phyloP scores from a whole-genome alignment of 768 basidiomycete species.

The Collybiopsis luxurians region DNA sequence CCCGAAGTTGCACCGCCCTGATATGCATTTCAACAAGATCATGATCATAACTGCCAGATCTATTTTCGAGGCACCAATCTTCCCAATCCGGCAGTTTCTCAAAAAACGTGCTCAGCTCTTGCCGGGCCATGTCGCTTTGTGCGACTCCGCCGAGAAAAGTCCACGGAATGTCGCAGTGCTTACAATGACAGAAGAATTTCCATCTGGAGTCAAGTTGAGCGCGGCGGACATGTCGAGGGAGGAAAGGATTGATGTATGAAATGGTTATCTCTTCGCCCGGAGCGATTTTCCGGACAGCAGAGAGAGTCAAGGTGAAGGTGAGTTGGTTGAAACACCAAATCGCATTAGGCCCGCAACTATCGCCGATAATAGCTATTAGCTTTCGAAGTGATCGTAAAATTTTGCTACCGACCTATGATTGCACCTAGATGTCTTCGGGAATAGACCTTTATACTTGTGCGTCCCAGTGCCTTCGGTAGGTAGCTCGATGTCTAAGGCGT shows the following conservation, averaged over 20 bases:
- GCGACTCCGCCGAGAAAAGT: not conserved
- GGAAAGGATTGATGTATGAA: conserved; percentile 1
- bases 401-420: not conserved
- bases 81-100: not conserved
- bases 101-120: not conserved
- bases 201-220: not conserved
- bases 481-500: not conserved
- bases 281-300: not conserved
- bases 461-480: not conserved
- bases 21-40: not conserved
- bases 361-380: not conserved
- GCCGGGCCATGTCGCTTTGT: conserved; percentile 1
- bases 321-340: not conserved
- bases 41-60: not conserved
- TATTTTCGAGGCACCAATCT: not conserved
- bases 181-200: conserved; percentile 1
- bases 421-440: conserved; percentile 2
- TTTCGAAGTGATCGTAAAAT: not conserved
- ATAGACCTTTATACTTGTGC: not conserved
- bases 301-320: not conserved
- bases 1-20: not conserved
- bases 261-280: conserved; percentile 4
- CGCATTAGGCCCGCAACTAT: conserved; percentile 6
- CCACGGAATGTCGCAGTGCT: conserved; percentile 1
- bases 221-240: not conserved